Conservation (phyloP, 2,329 filamentous ascomycete genomes). For the Zalaria obscura region DNA sequence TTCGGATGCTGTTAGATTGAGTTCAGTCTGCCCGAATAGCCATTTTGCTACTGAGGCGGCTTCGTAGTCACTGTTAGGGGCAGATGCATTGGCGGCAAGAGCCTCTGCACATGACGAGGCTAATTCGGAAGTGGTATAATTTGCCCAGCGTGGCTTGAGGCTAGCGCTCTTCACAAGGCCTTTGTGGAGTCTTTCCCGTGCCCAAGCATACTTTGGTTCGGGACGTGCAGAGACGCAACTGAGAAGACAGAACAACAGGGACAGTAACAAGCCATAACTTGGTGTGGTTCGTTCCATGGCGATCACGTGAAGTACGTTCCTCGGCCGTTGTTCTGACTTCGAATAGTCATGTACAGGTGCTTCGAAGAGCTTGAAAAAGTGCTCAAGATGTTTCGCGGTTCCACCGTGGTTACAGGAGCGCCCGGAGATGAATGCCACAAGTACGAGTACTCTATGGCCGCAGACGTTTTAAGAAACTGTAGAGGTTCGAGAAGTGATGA, state of each 20-base stretch:
- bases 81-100: conserved; percentile 8
- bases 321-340: too few species aligned
- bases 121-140: conserved; percentile 1
- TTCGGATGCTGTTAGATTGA: conserved; percentile 21
- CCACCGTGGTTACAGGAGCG: too few species aligned
- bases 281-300: too few species aligned
- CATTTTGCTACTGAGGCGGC: conserved; percentile 24
- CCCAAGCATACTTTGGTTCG: conserved; percentile 10
- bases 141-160: conserved; percentile 6
- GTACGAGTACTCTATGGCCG: too few species aligned
- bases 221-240: conserved; percentile 3
- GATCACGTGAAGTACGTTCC: too few species aligned
- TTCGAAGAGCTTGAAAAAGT: too few species aligned
- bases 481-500: too few species aligned
- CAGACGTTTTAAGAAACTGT: too few species aligned
- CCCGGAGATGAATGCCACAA: too few species aligned
- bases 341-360: too few species aligned
- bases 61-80: conserved; percentile 26
- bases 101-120: conserved; percentile 6
- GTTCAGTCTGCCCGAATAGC: conserved; percentile 24
- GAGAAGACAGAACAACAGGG: not conserved
- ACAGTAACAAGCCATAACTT: too few species aligned
- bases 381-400: too few species aligned
- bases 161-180: conserved; percentile 1
- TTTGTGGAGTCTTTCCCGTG: conserved; percentile 9